Evolutionary conservation across 2,329 filamentous ascomycete genomes (phyloP), one percentile per base, ranked within the genome.

Genomic region (Epichloe hybrida): DNA sequence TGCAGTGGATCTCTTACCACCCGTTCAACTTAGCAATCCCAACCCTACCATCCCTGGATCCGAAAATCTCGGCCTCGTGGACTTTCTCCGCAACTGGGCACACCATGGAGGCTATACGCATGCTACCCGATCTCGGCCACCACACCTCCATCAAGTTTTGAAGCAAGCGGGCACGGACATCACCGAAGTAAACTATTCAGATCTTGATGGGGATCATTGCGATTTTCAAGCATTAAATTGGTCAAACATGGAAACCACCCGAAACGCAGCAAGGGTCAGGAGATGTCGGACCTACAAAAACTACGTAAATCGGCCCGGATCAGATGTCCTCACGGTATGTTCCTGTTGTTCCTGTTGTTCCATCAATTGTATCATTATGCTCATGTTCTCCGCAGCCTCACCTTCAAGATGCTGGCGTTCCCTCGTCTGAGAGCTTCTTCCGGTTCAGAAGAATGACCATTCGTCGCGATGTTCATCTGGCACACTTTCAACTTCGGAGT

Each of bases 401-500:
- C 21, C 51, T 56, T 47, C 46, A 53, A 15, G 61, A 63, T 31
- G 50, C 49, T 12, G 55, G 57, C 34, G 60, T 76, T 5, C 66
- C 67, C 0, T 62, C 65, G 12, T 63, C 58, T 1, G 70, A 74
- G 17, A 75, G 65, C 56, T 82, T 75, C 59, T 82, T 82, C 59
- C 71, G 72, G 48, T 84, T 83, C 59, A 71, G 70, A 40, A 71
- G 68, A 39, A 80, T 81, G 72, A 70, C 76, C 53, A 68, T 83
- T 41, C 69, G 72, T 44, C 69, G 68, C 20, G 69, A 79, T 48
- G 68, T 80, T 23, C 69, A 73, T 53, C 63, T 84, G 17, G 69
- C 77, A n/a, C 81, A 85, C 63, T 84, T 84, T 54, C 81, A 85
- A 59, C 68, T 84, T 12, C 77, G 81, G 42, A 82, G 81, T 57